These are phyloP conservation scores for Diaporthe helianthi DNA, from an alignment of 2,329 filamentous ascomycete species.

Conservation along the genomic window DNA sequence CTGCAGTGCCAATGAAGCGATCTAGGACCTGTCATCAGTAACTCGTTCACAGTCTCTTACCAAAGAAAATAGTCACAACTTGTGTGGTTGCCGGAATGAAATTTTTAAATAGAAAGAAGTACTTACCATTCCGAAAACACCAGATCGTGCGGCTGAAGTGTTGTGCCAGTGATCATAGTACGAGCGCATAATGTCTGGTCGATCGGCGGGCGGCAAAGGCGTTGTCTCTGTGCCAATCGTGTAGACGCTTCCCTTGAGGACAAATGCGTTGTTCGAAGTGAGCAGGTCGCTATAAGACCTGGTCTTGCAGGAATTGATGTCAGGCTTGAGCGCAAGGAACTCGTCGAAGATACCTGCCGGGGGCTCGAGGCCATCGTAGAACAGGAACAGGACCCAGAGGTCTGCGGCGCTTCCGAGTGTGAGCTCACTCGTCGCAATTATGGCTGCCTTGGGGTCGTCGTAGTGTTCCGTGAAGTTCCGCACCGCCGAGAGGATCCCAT, in stretches of 20 bases:
- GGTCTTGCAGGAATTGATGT: slow-evolving; percentile 45
- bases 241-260: slow-evolving; percentile 37
- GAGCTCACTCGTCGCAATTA: slow-evolving; percentile 63
- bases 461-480: slow-evolving; percentile 65
- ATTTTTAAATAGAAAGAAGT: too few species aligned
- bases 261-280: slow-evolving; percentile 37
- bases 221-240: slow-evolving; percentile 40
- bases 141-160: slow-evolving; percentile 11
- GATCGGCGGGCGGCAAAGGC: slow-evolving; percentile 35
- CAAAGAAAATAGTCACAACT: too few species aligned
- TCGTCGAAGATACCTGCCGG: slow-evolving; percentile 62
- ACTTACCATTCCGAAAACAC: slow-evolving; percentile 9
- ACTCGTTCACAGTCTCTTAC: background rate
- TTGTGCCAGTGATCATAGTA: slow-evolving; percentile 38
- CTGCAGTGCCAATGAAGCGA: slow-evolving; percentile 39
- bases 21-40: background rate
- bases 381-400: slow-evolving; percentile 66
- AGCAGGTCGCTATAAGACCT: slow-evolving; percentile 41
- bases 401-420: slow-evolving; percentile 52
- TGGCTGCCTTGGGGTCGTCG: slow-evolving; percentile 64
- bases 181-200: slow-evolving; percentile 31
- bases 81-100: too few species aligned
- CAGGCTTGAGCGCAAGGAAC: slow-evolving; percentile 56
- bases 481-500: slow-evolving; percentile 43
- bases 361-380: slow-evolving; percentile 64